Evolutionary conservation across 306 rosid species (phyloP).

Genomic region (Cicer cuneatum): DNA sequence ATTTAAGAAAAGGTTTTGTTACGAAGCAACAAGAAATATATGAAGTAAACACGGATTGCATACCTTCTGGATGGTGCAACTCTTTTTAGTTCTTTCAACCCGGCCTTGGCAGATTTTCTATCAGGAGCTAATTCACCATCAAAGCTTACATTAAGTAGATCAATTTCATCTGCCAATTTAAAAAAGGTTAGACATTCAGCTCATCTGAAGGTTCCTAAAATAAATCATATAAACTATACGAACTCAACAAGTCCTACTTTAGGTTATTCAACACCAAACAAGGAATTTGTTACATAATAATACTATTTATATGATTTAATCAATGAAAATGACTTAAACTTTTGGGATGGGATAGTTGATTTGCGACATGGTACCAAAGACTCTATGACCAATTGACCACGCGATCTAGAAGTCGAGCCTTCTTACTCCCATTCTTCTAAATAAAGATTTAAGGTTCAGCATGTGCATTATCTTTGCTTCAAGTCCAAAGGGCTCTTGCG

Average conservation of each 20-base stretch:
- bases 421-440: constrained; percentile 18
- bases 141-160: constrained; percentile 92
- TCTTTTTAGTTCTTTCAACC: constrained; percentile 70
- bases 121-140: constrained; percentile 88
- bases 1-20: not conserved
- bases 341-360: not conserved
- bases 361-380: not conserved
- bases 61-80: constrained; percentile 89
- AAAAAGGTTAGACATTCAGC: constrained; percentile 41
- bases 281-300: constrained; percentile 33
- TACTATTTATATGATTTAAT: not conserved
- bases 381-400: constrained; percentile 11
- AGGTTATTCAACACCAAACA: constrained; percentile 38
- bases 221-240: constrained; percentile 39
- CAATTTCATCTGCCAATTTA: constrained; percentile 76
- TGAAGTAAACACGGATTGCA: constrained; percentile 20
- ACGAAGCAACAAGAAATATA: not conserved
- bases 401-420: not conserved
- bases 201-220: constrained; percentile 30
- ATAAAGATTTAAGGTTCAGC: constrained; percentile 3
- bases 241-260: constrained; percentile 37
- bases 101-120: constrained; percentile 85
- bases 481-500: not conserved
- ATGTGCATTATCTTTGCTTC: constrained; percentile 17
- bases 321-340: not conserved